These are phyloP conservation scores for Fomitopsis betulina DNA, from an alignment of 1,284 basidiomycete genomes.

Conservation along the genomic window DNA sequence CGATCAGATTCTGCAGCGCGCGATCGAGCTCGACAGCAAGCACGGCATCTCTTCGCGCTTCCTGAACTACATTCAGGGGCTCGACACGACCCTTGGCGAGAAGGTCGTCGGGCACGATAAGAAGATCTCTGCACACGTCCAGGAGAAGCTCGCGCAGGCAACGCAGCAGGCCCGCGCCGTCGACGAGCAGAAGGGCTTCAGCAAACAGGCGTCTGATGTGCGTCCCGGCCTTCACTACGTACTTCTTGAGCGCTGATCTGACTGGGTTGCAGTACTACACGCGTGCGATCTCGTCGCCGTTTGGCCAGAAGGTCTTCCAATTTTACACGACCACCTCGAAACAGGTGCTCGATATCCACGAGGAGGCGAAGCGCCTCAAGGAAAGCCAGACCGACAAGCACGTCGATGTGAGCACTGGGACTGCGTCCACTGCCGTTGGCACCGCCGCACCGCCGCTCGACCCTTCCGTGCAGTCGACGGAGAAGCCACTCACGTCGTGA, in stretches of 20 bases:
- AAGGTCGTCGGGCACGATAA: constrained; percentile 67
- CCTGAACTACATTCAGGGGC: constrained; percentile 66
- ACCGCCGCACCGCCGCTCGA: constrained; percentile 16
- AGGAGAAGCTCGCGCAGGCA: constrained; percentile 56
- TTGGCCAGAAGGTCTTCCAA: constrained; percentile 69
- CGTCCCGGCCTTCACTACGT: constrained; percentile 16
- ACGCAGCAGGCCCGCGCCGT: constrained; percentile 65
- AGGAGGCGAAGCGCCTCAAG: constrained; percentile 79
- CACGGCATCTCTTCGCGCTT: constrained; percentile 87
- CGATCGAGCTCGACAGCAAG: constrained; percentile 84
- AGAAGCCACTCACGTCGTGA: constrained; percentile 2
- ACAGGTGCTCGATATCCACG: constrained; percentile 81
- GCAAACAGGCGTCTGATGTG: constrained; percentile 66
- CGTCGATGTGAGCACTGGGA: background rate
- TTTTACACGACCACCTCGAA: constrained; percentile 84
- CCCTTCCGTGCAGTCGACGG: constrained; percentile 9
- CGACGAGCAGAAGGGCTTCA: constrained; percentile 78
- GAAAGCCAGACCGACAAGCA: constrained; percentile 40
- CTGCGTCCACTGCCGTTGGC: constrained; percentile 14
- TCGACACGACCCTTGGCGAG: constrained; percentile 62
- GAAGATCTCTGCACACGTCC: constrained; percentile 72
- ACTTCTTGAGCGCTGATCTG: background rate
- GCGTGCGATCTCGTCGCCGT: constrained; percentile 67
- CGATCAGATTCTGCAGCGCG: constrained; percentile 75
- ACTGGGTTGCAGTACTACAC: constrained; percentile 61